These are phyloP conservation scores for Naganishia cerealis DNA, from an alignment of 1,284 basidiomycete species.

Conservation along the genomic window DNA sequence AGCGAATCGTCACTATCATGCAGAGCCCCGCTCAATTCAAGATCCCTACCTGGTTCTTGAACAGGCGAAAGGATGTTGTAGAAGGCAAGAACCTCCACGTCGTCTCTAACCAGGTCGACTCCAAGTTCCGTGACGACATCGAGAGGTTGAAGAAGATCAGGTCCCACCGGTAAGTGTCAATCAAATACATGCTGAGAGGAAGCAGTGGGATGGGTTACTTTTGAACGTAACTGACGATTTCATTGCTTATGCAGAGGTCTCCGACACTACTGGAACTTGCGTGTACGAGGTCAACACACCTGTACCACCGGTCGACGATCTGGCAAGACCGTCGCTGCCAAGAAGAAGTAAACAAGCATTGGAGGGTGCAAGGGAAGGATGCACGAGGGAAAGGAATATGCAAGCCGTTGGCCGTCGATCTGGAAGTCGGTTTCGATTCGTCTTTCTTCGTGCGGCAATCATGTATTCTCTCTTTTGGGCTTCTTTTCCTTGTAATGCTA, in stretches of 20 bases:
- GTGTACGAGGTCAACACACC: conserved; percentile 96
- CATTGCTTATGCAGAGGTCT: conserved; percentile 62
- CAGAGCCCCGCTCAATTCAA: conserved; percentile 99
- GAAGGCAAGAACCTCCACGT: conserved; percentile 97
- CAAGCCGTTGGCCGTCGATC: conserved; percentile 18
- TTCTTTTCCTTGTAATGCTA: conserved; percentile 29
- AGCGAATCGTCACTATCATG: conserved; percentile 98
- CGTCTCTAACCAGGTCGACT: conserved; percentile 95
- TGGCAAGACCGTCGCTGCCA: conserved; percentile 50
- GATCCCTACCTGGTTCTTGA: conserved; percentile 97
- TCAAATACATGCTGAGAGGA: neutral
- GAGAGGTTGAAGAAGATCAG: conserved; percentile 99
- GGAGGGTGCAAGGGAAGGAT: conserved; percentile 23
- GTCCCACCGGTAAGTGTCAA: conserved; percentile 67
- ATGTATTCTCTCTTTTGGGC: conserved; percentile 2
- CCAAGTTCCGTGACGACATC: conserved; percentile 96
- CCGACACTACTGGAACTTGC: conserved; percentile 93
- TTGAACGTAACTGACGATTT: neutral
- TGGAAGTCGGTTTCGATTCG: conserved; percentile 1
- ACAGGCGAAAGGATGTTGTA: conserved; percentile 97
- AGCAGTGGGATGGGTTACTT: neutral
- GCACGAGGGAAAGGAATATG: conserved; percentile 12
- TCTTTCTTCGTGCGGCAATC: neutral
- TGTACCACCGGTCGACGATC: conserved; percentile 83
- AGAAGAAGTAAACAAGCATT: conserved; percentile 48